phyloP scores from a whole-genome alignment of 2,329 filamentous ascomycete species.

The Myriangium duriaei region DNA sequence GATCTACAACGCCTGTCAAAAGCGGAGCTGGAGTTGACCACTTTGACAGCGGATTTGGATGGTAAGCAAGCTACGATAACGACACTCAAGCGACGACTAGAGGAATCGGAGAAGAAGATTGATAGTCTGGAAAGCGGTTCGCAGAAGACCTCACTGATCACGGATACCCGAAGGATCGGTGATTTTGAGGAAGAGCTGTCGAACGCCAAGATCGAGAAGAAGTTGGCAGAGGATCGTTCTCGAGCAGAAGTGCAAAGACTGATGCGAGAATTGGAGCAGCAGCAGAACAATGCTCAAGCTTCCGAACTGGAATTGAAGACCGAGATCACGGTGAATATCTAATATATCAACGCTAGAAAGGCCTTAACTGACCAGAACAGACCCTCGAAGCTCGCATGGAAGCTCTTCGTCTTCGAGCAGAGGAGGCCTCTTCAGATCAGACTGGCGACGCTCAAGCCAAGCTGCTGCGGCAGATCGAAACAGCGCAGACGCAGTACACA shows the following conservation, averaged over 20 bases:
- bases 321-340: constrained; percentile 57
- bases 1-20: constrained; percentile 40
- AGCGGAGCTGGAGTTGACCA: constrained; percentile 46
- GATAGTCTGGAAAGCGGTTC: constrained; percentile 55
- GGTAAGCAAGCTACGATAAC: constrained; percentile 52
- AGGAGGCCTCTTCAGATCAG: constrained; percentile 76
- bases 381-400: constrained; percentile 83
- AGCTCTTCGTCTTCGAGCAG: constrained; percentile 67
- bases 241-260: constrained; percentile 58
- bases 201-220: constrained; percentile 60
- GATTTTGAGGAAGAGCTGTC: constrained; percentile 53
- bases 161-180: constrained; percentile 45
- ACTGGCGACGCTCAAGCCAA: constrained; percentile 79
- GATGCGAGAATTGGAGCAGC: constrained; percentile 58
- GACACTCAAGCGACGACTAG: constrained; percentile 57
- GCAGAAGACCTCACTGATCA: constrained; percentile 54
- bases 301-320: constrained; percentile 65
- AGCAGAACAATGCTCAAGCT: constrained; percentile 55
- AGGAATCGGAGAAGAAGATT: constrained; percentile 52
- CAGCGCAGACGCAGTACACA: constrained; percentile 85
- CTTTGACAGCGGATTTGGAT: constrained; percentile 49
- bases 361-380: constrained; percentile 34
- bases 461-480: constrained; percentile 85
- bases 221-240: constrained; percentile 57
- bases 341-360: no score